phyloP scores from a whole-genome alignment of 108 stramenopile genomes.

The Mediolabrus comicus region DNA sequence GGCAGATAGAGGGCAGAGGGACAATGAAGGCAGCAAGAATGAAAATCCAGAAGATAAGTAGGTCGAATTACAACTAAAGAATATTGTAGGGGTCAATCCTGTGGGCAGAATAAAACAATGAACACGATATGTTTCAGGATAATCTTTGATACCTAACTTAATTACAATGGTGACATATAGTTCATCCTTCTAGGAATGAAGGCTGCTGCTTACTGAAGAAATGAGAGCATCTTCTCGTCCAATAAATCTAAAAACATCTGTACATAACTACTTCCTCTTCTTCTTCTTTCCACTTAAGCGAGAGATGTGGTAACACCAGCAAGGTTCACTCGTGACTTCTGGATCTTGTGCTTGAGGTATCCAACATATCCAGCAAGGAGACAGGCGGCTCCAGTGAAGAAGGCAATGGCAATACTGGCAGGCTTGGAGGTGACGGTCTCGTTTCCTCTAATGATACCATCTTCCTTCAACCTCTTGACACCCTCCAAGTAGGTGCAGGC shows the following conservation, averaged over 20 bases:
- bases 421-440: constrained; percentile 62
- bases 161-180: too few species aligned
- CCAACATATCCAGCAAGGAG: constrained; percentile 77
- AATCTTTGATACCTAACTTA: too few species aligned
- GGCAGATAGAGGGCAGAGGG: too few species aligned
- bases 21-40: too few species aligned
- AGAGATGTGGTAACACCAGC: constrained; percentile 29
- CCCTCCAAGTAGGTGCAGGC: constrained; percentile 85
- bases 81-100: too few species aligned
- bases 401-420: constrained; percentile 68
- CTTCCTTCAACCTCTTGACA: constrained; percentile 75
- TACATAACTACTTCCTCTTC: background rate
- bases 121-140: too few species aligned
- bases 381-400: constrained; percentile 70
- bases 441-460: constrained; percentile 82
- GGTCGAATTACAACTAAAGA: too few species aligned
- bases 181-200: too few species aligned
- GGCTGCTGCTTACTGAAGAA: too few species aligned
- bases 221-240: too few species aligned
- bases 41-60: too few species aligned
- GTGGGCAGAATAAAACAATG: too few species aligned
- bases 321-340: constrained; percentile 39
- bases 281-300: constrained; percentile 2
- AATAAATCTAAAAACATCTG: background rate
- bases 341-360: constrained; percentile 66